These are phyloP conservation scores for Blastobotrys buckinghamii DNA, from an alignment of 1,139 yeast genomes.

Conservation along the genomic window DNA sequence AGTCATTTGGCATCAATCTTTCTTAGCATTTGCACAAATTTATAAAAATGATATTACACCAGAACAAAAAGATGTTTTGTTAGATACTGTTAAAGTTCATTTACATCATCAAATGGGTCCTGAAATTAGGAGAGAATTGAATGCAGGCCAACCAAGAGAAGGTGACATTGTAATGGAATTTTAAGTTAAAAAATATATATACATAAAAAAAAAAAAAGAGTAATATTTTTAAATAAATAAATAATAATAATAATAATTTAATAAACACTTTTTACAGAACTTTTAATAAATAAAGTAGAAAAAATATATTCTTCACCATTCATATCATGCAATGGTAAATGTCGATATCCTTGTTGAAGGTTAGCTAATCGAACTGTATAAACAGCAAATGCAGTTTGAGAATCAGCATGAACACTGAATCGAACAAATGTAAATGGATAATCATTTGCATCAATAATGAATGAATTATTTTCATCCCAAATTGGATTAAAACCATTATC, in stretches of 20 bases:
- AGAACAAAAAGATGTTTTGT: constrained; percentile 89
- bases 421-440: constrained; percentile 47
- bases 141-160: constrained; percentile 63
- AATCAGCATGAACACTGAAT: constrained; percentile 42
- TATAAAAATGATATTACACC: constrained; percentile 96
- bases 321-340: constrained; percentile 64
- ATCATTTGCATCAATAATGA: constrained; percentile 39
- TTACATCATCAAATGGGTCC: constrained; percentile 87
- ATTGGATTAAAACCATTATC: constrained; percentile 82
- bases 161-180: constrained; percentile 8
- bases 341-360: constrained; percentile 72
- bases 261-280: background rate
- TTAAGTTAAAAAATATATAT: background rate
- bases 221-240: background rate
- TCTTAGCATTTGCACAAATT: constrained; percentile 88
- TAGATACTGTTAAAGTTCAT: constrained; percentile 88
- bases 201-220: background rate
- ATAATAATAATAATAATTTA: background rate
- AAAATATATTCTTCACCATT: constrained; percentile 80
- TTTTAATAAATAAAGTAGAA: constrained; percentile 63
- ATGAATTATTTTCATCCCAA: constrained; percentile 57
- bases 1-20: constrained; percentile 95
- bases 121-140: constrained; percentile 86
- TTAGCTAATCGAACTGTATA: constrained; percentile 44
- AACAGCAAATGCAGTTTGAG: constrained; percentile 51